A percentile compares a stretch with the other conserved stretches of the same genome.
Evolutionary conservation across 108 stramenopile species (phyloP).

Genomic region (Cylindrotheca closterium): DNA sequence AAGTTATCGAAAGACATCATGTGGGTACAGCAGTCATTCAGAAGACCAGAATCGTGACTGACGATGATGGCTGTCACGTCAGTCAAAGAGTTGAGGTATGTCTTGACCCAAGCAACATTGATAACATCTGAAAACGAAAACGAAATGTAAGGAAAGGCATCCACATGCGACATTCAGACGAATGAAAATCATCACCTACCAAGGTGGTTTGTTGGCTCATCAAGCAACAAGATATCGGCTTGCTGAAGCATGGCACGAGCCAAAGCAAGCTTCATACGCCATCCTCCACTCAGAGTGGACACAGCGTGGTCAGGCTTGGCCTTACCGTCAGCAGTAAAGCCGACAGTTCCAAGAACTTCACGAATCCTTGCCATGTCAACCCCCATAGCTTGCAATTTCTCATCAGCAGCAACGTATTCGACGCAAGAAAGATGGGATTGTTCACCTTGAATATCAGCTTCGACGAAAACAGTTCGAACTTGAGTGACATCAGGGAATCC

Average conservation of each 20-base stretch:
- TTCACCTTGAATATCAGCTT: constrained; percentile 99
- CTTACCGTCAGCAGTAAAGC: constrained; percentile 95
- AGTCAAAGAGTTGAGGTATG: constrained; percentile 95
- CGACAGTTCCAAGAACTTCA: constrained; percentile 91
- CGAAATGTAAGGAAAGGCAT: constrained; percentile 1
- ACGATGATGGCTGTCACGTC: constrained; percentile 98
- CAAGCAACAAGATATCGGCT: constrained; percentile 93
- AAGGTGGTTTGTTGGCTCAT: constrained; percentile 99
- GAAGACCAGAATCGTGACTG: constrained; percentile 98
- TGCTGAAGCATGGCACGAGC: constrained; percentile 98
- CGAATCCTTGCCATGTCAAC: constrained; percentile 82
- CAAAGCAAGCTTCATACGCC: constrained; percentile 99
- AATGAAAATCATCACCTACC: constrained; percentile 12
- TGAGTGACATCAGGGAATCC: constrained; percentile 96
- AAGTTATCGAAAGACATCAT: constrained; percentile 97
- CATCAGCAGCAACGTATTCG: constrained; percentile 93
- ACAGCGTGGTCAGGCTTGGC: constrained; percentile 97
- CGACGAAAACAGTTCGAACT: constrained; percentile 98
- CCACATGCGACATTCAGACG: neutral
- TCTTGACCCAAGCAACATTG: constrained; percentile 99
- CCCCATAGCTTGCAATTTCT: constrained; percentile 81
- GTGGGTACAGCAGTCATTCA: constrained; percentile 99
- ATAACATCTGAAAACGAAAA: constrained; percentile 83
- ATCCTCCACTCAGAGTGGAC: constrained; percentile 96
- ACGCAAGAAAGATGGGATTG: constrained; percentile 96